These are phyloP conservation scores for Paraleonurus japonicus DNA, from an alignment of 257 asterid species.

Conservation along the genomic window DNA sequence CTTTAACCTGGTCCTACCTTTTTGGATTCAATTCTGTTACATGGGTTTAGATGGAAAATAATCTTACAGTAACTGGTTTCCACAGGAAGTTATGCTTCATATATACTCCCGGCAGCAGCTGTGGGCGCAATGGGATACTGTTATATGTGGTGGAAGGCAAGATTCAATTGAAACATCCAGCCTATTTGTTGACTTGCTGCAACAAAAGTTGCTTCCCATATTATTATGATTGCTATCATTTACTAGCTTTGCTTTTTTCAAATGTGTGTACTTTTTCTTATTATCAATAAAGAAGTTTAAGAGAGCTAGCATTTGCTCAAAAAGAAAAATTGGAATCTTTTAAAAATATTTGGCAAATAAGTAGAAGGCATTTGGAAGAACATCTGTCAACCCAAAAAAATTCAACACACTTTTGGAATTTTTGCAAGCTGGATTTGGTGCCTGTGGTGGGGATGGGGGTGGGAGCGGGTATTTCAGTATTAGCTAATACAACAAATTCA, in stretches of 20 bases:
- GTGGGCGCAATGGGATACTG: constrained; percentile 82
- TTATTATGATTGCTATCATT: constrained; percentile 1
- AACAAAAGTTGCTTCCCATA: not conserved
- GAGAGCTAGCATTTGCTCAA: not conserved
- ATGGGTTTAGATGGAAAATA: constrained; percentile 9
- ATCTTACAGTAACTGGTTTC: constrained; percentile 28
- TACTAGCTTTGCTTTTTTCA: not conserved
- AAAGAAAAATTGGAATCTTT: not conserved
- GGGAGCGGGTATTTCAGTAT: not conserved
- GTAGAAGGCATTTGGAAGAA: constrained; percentile 6
- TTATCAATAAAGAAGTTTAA: not conserved
- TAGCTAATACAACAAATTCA: not conserved
- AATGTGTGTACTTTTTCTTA: not conserved
- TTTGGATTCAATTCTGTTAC: constrained; percentile 18
- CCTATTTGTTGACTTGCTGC: constrained; percentile 10
- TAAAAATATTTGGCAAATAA: not conserved
- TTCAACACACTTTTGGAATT: not conserved
- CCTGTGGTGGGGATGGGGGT: not conserved
- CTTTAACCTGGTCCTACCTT: not conserved
- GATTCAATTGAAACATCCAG: constrained; percentile 26
- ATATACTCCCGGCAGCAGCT: constrained; percentile 80
- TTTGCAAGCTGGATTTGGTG: not conserved
- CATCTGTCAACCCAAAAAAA: not conserved
- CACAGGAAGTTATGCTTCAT: constrained; percentile 64
- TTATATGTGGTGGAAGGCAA: constrained; percentile 90